Conservation (phyloP, 352 stramenopile species). For the Globisporangium acanthophoron region DNA sequence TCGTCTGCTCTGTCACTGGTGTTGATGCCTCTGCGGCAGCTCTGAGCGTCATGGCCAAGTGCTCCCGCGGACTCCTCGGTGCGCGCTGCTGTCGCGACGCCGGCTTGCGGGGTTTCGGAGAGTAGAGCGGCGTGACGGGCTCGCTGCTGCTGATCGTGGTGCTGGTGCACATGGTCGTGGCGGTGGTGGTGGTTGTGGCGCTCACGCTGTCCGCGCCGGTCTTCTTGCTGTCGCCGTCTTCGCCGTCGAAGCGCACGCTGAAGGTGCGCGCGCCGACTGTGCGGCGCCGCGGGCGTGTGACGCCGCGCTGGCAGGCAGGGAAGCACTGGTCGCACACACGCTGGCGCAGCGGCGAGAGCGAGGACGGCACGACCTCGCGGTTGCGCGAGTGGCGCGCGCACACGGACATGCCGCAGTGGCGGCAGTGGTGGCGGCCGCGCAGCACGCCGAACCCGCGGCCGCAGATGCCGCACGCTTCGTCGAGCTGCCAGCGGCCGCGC, state of each 20-base stretch:
- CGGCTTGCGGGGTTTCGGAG: neutral
- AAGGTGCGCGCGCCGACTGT: slow-evolving; percentile 13
- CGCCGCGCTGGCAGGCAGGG: slow-evolving; percentile 33
- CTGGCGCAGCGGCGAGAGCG: slow-evolving; percentile 56
- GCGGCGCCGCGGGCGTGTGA: slow-evolving; percentile 11
- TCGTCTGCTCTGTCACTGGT: neutral
- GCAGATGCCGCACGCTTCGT: slow-evolving; percentile 57
- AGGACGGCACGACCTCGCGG: slow-evolving; percentile 58
- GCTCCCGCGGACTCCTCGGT: neutral
- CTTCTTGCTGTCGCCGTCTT: neutral
- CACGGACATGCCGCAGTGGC: slow-evolving; percentile 67
- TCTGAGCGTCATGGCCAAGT: neutral
- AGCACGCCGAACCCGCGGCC: slow-evolving; percentile 49
- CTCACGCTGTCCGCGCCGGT: slow-evolving; percentile 4
- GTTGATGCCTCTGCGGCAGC: too few species aligned
- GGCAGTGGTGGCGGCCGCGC: slow-evolving; percentile 72
- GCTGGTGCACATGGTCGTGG: neutral
- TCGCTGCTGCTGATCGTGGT: neutral
- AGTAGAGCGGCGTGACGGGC: neutral
- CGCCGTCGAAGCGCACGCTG: slow-evolving; percentile 10
- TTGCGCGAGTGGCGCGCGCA: slow-evolving; percentile 69
- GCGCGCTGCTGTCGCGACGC: neutral
- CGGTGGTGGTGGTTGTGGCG: slow-evolving; percentile 7
- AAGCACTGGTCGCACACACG: slow-evolving; percentile 75
- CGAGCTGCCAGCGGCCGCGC: slow-evolving; percentile 50